phyloP scores from a whole-genome alignment of 1,139 yeast species.

The Yamadazyma triangularis region DNA sequence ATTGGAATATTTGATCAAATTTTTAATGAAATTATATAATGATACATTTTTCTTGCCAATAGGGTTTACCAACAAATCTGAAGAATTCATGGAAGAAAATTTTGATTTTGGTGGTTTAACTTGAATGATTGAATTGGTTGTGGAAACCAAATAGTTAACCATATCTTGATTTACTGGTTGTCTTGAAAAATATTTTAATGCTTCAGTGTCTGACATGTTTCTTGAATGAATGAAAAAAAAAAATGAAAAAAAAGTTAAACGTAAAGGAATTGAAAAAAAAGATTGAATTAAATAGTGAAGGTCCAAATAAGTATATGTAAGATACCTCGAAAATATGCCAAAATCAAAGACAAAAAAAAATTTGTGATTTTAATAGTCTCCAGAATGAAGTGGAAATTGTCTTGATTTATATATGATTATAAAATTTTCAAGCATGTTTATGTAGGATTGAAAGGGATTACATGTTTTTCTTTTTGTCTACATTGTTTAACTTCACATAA shows the following conservation, averaged over 20 bases:
- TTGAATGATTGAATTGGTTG: conserved; percentile 76
- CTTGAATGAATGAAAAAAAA: conserved; percentile 1
- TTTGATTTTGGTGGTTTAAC: conserved; percentile 25
- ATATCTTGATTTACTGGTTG: conserved; percentile 75
- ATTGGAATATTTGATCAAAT: conserved; percentile 71
- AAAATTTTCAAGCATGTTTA: too few species aligned
- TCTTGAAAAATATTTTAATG: conserved; percentile 69
- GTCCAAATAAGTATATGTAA: too few species aligned
- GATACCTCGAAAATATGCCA: too few species aligned
- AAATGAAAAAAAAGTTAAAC: neutral
- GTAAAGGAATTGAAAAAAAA: too few species aligned
- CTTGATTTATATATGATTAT: too few species aligned
- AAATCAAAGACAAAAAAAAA: too few species aligned
- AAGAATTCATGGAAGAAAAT: conserved; percentile 3
- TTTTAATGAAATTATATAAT: conserved; percentile 62
- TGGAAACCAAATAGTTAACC: conserved; percentile 75
- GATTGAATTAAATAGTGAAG: neutral
- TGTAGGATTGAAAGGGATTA: too few species aligned
- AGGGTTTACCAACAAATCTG: conserved; percentile 20
- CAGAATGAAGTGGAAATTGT: too few species aligned
- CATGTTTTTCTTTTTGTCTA: neutral
- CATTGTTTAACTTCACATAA: neutral
- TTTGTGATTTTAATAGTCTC: too few species aligned
- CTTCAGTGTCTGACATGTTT: conserved; percentile 48
- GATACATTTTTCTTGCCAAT: conserved; percentile 19